Evolutionary conservation across 148 eudicot genomes (phyloP).

Genomic region (Rhododendron williamsianum): DNA sequence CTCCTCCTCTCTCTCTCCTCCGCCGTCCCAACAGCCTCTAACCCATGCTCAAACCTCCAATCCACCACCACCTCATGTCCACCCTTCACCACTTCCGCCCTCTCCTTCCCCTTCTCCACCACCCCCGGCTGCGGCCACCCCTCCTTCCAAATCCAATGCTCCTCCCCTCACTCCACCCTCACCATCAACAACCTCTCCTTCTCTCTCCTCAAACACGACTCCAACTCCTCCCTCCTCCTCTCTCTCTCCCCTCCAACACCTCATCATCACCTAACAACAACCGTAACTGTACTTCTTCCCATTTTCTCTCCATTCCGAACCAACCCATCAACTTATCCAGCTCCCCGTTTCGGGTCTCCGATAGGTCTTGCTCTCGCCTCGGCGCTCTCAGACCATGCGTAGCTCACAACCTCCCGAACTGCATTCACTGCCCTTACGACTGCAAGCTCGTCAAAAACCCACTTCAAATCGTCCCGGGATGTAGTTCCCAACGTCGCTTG

Average conservation of each 20-base stretch:
- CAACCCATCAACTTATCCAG: conserved; percentile 36
- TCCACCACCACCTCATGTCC: conserved; percentile 30
- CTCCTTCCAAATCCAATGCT: conserved; percentile 38
- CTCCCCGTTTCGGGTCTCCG: conserved; percentile 53
- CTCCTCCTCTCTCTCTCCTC: not conserved
- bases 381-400: conserved; percentile 52
- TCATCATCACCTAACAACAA: not conserved
- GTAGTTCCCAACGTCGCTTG: conserved; percentile 24
- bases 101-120: conserved; percentile 52
- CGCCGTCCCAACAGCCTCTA: not conserved
- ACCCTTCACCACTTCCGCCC: conserved; percentile 42
- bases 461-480: conserved; percentile 29
- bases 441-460: conserved; percentile 55
- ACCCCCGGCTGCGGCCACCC: conserved; percentile 67
- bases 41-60: conserved; percentile 19
- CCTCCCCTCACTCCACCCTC: conserved; percentile 29
- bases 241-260: conserved; percentile 18
- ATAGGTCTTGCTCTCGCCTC: conserved; percentile 52
- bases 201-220: conserved; percentile 39
- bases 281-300: conserved; percentile 18
- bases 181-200: conserved; percentile 46
- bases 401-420: conserved; percentile 37
- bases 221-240: conserved; percentile 34
- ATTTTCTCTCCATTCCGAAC: conserved; percentile 28
- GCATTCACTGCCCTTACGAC: conserved; percentile 47